A percentile compares a stretch with the other conserved stretches of the same genome.
phyloP scores from a whole-genome alignment of 2,329 filamentous ascomycete species.

The Penicillium sp. region DNA sequence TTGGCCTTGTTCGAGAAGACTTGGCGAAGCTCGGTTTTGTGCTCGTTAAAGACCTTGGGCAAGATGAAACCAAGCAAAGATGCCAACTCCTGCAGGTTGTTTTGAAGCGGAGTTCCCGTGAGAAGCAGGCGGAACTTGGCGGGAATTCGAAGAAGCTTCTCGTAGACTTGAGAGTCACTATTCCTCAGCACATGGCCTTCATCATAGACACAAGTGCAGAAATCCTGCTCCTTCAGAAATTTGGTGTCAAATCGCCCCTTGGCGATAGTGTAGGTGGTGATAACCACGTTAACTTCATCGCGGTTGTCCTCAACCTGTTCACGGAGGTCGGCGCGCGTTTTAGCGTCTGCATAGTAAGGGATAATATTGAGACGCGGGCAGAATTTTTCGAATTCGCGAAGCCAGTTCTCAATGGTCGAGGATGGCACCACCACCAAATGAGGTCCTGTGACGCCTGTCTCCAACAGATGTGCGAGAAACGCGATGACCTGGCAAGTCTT shows the following conservation, averaged over 20 bases:
- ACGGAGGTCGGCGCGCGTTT: constrained; percentile 62
- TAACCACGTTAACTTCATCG: constrained; percentile 61
- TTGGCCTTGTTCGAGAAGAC: constrained; percentile 92
- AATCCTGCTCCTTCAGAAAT: constrained; percentile 57
- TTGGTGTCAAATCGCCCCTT: constrained; percentile 55
- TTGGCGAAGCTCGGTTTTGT: constrained; percentile 70
- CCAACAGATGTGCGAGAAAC: constrained; percentile 76
- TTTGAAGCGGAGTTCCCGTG: constrained; percentile 88
- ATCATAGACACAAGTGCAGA: constrained; percentile 69
- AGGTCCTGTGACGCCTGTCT: constrained; percentile 61
- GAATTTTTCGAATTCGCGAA: constrained; percentile 81
- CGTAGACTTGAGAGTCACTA: constrained; percentile 72
- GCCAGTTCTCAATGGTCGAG: constrained; percentile 93
- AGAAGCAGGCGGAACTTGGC: constrained; percentile 81
- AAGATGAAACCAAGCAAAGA: constrained; percentile 92
- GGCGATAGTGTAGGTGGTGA: constrained; percentile 67
- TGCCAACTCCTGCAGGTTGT: constrained; percentile 88
- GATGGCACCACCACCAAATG: constrained; percentile 86
- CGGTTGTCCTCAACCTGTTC: constrained; percentile 60
- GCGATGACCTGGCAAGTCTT: constrained; percentile 97
- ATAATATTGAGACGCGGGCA: constrained; percentile 68
- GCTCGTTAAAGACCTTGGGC: constrained; percentile 70
- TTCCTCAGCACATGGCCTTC: constrained; percentile 95
- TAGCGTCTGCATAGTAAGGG: constrained; percentile 66
- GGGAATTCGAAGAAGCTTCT: constrained; percentile 68